A percentile compares a stretch with the other conserved stretches of the same genome.
phyloP scores from a whole-genome alignment of 2,329 filamentous ascomycete species.

The Exophiala mesophila region DNA sequence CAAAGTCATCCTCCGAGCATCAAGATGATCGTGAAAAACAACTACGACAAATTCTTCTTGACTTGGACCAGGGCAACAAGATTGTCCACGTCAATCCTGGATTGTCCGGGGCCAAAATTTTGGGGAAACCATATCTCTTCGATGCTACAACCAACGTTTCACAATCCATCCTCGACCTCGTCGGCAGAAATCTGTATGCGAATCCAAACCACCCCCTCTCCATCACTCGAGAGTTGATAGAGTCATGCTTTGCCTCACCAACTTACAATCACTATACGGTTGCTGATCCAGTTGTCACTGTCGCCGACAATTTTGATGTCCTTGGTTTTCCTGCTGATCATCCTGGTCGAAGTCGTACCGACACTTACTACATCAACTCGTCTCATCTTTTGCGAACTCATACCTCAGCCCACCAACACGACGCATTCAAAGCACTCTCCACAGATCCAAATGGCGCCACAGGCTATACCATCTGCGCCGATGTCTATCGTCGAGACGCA shows the following conservation, averaged over 20 bases:
- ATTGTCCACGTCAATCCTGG: slow-evolving; percentile 12
- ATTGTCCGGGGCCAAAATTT: slow-evolving; percentile 20
- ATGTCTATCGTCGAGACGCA: slow-evolving; percentile 92
- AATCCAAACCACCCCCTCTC: slow-evolving; percentile 82
- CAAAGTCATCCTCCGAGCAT: not conserved
- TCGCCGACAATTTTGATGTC: slow-evolving; percentile 92
- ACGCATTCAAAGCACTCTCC: slow-evolving; percentile 57
- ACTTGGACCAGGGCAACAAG: slow-evolving; percentile 10
- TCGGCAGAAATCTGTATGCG: slow-evolving; percentile 79
- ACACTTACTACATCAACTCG: slow-evolving; percentile 93
- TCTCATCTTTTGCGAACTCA: slow-evolving; percentile 83
- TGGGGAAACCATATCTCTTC: slow-evolving; percentile 21
- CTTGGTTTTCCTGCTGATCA: slow-evolving; percentile 85
- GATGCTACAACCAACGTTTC: slow-evolving; percentile 87
- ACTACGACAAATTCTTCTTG: not conserved
- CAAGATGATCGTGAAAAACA: not conserved
- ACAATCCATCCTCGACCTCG: slow-evolving; percentile 65
- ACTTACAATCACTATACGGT: slow-evolving; percentile 69
- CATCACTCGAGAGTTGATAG: slow-evolving; percentile 88
- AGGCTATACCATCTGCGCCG: slow-evolving; percentile 86
- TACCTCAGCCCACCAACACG: slow-evolving; percentile 90
- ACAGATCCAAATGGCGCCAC: slow-evolving; percentile 41
- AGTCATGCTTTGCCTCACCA: slow-evolving; percentile 70
- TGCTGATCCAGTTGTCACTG: slow-evolving; percentile 77
- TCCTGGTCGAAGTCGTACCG: slow-evolving; percentile 76